Base-by-base conservation (phyloP, 192 early-diverging fungal species). In the Coemansia sp. region DNA sequence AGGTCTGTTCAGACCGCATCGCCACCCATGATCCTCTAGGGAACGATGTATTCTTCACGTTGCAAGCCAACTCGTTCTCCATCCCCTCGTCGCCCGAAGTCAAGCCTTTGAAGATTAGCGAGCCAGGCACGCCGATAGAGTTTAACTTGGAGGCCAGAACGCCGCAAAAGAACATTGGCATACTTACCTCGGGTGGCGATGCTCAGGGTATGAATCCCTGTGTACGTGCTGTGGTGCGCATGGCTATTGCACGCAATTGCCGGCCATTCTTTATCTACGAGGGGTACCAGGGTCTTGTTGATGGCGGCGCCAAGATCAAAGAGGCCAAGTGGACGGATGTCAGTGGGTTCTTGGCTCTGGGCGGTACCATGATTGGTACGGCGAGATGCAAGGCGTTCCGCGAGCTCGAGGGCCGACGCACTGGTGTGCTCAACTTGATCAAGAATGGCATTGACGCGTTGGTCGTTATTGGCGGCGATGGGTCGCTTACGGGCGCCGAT, bases 141-240 rank as follows among this genome's bases (percentile, higher is more conserved):
- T 42, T 66, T 10, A 60, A 51, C 32, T 62, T 65, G 23, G 19
- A 19, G 9, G 21, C 58, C 14, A 42, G 61, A 4, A 27, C 66
- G 15, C 41, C 55, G 48, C 66, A 68, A 62, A 94, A 95, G 80
- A 91, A 89, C 74, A 95, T 99, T 84, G 97, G 93, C 31, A 87
- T 99, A 31, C 76, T 99, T 38, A 99, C 97, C 11, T 92, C 90
- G 39, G 97, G 97, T 34, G 97, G 97, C 36, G 97, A 99, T 75
- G 90, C 93, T 11, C 92, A 91, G n/a, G 97, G 97, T 29, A 99
- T 99, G 97, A 99, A 99, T 71, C 92, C 97, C 25, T 92, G 90
- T 27, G 97, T 99, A 31, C 86, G 97, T 27, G 89, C 92, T 8
- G 92, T 97, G 27, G 95, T 95, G 14, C 89, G 97, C 29, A 90